These are phyloP conservation scores for Periconia digitata DNA, from an alignment of 2,329 filamentous ascomycete genomes.

Conservation along the genomic window DNA sequence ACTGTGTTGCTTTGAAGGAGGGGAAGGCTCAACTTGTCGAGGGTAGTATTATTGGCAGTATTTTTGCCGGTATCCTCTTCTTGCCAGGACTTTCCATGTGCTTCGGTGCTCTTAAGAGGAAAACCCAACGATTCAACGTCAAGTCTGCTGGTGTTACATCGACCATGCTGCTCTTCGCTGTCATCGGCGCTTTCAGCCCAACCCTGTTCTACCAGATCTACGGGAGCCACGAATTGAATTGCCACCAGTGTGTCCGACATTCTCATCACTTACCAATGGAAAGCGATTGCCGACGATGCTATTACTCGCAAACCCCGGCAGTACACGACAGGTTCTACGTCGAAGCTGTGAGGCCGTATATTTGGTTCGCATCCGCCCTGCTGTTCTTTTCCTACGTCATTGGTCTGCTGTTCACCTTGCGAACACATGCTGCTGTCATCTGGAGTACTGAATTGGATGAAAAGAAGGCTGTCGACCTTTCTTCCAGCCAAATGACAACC, in stretches of 20 bases:
- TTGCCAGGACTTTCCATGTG: conserved; percentile 97
- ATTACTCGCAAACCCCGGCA: conserved; percentile 84
- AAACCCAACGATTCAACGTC: conserved; percentile 97
- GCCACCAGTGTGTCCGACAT: conserved; percentile 61
- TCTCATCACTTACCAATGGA: conserved; percentile 51
- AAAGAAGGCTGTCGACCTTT: conserved; percentile 48
- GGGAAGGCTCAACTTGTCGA: conserved; percentile 93
- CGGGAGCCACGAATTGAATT: conserved; percentile 93
- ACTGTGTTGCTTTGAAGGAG: conserved; percentile 89
- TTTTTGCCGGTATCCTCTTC: conserved; percentile 94
- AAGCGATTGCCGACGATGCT: conserved; percentile 87
- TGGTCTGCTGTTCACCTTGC: conserved; percentile 90
- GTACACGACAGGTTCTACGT: conserved; percentile 86
- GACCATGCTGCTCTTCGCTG: conserved; percentile 95
- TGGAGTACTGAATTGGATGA: conserved; percentile 77
- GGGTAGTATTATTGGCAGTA: conserved; percentile 95
- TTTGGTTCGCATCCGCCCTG: conserved; percentile 80
- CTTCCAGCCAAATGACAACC: conserved; percentile 35
- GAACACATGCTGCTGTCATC: conserved; percentile 94
- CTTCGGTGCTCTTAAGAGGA: conserved; percentile 95
- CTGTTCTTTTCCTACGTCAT: conserved; percentile 93
- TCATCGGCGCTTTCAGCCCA: conserved; percentile 91
- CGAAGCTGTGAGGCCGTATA: conserved; percentile 89
- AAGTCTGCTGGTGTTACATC: conserved; percentile 95
- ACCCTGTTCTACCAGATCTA: conserved; percentile 99